phyloP scores from a whole-genome alignment of 2,329 filamentous ascomycete species.

The Ophiostoma sp. region DNA sequence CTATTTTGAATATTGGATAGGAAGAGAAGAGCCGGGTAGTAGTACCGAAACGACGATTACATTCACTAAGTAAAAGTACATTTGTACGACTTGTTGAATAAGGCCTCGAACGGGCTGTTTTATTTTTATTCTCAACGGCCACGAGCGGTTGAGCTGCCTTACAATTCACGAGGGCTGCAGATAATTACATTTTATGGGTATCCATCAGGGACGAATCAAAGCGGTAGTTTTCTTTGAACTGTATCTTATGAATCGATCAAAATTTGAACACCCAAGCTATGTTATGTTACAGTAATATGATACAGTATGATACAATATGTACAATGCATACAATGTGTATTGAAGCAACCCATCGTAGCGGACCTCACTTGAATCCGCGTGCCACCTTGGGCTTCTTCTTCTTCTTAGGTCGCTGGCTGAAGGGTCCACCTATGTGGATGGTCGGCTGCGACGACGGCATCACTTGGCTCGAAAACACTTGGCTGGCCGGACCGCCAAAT shows the following conservation, averaged over 20 bases:
- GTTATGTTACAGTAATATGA: not conserved
- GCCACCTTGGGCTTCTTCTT: conserved; percentile 48
- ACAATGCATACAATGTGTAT: not conserved
- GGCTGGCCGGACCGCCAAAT: conserved; percentile 16
- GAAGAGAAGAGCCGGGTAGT: not conserved
- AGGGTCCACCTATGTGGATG: conserved; percentile 12
- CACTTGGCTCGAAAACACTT: conserved; percentile 26
- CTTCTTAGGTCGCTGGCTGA: conserved; percentile 40
- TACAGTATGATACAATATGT: not conserved
- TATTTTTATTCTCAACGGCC: not conserved
- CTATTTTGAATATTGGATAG: conserved; percentile 6
- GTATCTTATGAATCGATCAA: not conserved
- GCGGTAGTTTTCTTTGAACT: not conserved
- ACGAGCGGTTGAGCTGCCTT: not conserved
- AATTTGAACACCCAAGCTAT: not conserved
- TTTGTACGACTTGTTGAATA: not conserved
- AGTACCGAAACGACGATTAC: not conserved
- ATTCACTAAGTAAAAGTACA: conserved; percentile 1
- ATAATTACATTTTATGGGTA: not conserved
- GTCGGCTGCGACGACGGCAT: conserved; percentile 26
- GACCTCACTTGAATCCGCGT: conserved; percentile 41
- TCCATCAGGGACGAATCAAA: not conserved
- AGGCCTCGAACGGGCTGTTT: not conserved
- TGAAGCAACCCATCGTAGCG: not conserved
- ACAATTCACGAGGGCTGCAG: not conserved